These are phyloP conservation scores for Melampsora americana DNA, from an alignment of 1,284 basidiomycete species.

Conservation along the genomic window DNA sequence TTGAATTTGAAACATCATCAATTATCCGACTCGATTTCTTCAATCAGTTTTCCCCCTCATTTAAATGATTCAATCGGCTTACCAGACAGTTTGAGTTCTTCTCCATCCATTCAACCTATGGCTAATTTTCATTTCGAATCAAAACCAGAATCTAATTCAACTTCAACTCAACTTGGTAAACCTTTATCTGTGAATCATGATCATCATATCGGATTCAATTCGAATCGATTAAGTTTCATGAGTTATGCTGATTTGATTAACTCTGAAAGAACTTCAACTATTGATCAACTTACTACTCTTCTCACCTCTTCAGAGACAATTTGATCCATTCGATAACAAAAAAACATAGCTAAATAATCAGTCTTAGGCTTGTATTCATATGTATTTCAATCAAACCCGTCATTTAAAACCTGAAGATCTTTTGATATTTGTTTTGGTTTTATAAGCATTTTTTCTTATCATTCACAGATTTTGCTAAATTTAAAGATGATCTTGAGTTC, in stretches of 20 bases:
- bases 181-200: not conserved
- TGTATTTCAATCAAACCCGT: no score
- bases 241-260: constrained; percentile 32
- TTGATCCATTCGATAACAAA: no score
- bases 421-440: not conserved
- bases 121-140: not conserved
- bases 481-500: no score
- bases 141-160: not conserved
- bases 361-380: no score
- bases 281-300: not conserved
- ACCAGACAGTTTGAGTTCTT: not conserved
- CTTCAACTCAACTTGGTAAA: not conserved
- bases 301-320: not conserved
- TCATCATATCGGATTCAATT: not conserved
- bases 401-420: no score
- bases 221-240: constrained; percentile 30
- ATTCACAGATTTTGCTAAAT: no score
- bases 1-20: not conserved
- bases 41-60: not conserved
- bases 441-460: not conserved
- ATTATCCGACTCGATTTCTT: not conserved
- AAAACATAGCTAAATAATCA: no score
- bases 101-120: not conserved
- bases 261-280: constrained; percentile 8
- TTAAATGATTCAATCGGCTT: not conserved